Evolutionary conservation across 371 early-diverging fungal genomes (phyloP).

Genomic region (Apophysomyces elegans): DNA sequence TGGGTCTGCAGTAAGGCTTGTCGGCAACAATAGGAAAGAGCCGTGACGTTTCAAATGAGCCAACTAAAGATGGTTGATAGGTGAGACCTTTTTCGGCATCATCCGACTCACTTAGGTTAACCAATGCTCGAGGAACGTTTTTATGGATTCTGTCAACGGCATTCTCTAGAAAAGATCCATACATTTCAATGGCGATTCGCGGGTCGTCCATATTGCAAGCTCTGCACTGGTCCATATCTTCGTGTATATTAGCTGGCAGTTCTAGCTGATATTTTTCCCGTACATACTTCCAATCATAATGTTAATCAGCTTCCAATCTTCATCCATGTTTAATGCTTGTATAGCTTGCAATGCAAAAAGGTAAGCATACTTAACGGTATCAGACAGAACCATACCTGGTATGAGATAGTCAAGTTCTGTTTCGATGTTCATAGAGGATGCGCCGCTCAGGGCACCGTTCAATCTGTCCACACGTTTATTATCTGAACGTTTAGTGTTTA

Average conservation of each 20-base stretch:
- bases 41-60: not conserved
- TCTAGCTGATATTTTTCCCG: not conserved
- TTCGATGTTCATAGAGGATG: slow-evolving; percentile 37
- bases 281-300: slow-evolving; percentile 52
- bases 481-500: not conserved
- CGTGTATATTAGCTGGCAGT: not conserved
- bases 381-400: slow-evolving; percentile 18
- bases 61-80: not conserved
- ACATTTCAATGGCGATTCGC: slow-evolving; percentile 18
- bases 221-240: slow-evolving; percentile 27
- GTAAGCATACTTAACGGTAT: slow-evolving; percentile 26
- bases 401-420: slow-evolving; percentile 43
- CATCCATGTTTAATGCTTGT: slow-evolving; percentile 24
- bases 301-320: slow-evolving; percentile 53
- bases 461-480: slow-evolving; percentile 23
- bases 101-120: slow-evolving; percentile 18
- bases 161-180: slow-evolving; percentile 16
- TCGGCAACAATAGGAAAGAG: not conserved
- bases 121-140: slow-evolving; percentile 15
- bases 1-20: not conserved
- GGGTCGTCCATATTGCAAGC: slow-evolving; percentile 15
- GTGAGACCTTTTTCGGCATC: not conserved
- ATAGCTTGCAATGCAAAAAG: slow-evolving; percentile 24
- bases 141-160: slow-evolving; percentile 18
- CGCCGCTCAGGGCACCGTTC: slow-evolving; percentile 53